Evolutionary conservation across 768 basidiomycete genomes (phyloP).

Genomic region (Lentinus tigrinus): DNA sequence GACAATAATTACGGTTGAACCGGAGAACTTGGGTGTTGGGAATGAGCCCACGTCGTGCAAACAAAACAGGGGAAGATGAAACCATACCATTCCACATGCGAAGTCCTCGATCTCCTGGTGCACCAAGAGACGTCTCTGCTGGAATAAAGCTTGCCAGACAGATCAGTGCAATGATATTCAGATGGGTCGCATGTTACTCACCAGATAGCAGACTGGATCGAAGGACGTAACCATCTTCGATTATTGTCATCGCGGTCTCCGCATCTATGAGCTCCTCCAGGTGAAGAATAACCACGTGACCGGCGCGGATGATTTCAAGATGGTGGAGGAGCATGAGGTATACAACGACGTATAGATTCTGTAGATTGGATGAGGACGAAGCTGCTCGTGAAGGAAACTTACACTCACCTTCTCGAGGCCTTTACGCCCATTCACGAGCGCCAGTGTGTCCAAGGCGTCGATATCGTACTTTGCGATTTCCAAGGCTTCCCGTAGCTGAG

Average conservation of each 20-base stretch:
- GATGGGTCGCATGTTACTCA: not conserved
- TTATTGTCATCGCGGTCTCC: not conserved
- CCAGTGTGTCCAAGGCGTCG: constrained; percentile 30
- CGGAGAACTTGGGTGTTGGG: too few species aligned
- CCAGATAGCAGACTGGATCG: not conserved
- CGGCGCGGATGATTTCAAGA: constrained; percentile 27
- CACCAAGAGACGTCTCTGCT: not conserved
- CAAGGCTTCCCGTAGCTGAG: constrained; percentile 25
- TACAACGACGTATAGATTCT: constrained; percentile 36
- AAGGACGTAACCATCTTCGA: not conserved
- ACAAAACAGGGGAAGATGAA: too few species aligned
- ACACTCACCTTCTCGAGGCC: constrained; percentile 32
- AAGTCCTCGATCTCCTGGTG: not conserved
- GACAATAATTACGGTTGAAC: too few species aligned
- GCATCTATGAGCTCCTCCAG: constrained; percentile 2
- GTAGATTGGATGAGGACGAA: too few species aligned
- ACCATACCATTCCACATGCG: constrained; percentile 6
- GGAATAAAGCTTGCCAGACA: not conserved
- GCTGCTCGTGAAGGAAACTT: not conserved
- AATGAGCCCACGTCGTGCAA: too few species aligned
- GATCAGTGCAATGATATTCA: not conserved
- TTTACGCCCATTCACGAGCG: constrained; percentile 29
- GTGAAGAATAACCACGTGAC: not conserved
- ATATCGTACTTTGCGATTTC: constrained; percentile 30
- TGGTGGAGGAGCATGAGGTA: constrained; percentile 34